phyloP scores from a whole-genome alignment of 305 asterid genomes.

The Plantago coronopus region DNA sequence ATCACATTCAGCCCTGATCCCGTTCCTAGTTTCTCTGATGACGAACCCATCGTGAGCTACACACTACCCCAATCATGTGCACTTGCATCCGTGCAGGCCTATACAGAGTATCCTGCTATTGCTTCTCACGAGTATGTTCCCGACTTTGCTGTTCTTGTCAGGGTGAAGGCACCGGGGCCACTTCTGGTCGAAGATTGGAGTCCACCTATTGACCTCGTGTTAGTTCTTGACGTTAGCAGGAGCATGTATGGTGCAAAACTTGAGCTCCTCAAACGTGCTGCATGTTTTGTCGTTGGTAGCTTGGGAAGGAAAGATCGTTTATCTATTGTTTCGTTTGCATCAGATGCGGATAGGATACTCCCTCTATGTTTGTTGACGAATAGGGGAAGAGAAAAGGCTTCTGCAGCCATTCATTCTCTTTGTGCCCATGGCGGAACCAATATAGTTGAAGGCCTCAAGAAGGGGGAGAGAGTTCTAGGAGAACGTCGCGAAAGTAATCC shows the following conservation, averaged over 20 bases:
- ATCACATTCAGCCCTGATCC: constrained; percentile 1
- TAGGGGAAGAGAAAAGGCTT: background rate
- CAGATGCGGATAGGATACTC: background rate
- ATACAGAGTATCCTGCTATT: background rate
- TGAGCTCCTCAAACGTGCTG: constrained; percentile 28
- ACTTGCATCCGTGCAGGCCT: background rate
- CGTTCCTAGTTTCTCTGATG: background rate
- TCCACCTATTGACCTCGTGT: constrained; percentile 23
- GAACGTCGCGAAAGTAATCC: constrained; percentile 6
- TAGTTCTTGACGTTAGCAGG: constrained; percentile 24
- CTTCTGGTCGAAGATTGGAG: constrained; percentile 8
- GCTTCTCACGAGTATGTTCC: constrained; percentile 15
- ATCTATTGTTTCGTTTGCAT: background rate
- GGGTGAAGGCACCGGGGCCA: constrained; percentile 17
- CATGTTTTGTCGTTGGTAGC: constrained; percentile 29
- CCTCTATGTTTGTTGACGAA: background rate
- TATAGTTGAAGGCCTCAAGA: constrained; percentile 5
- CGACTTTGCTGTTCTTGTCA: constrained; percentile 19
- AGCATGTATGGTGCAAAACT: constrained; percentile 23
- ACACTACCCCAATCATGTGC: too few species aligned
- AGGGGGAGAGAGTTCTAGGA: constrained; percentile 3
- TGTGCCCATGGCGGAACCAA: background rate
- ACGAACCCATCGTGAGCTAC: background rate
- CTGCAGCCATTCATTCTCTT: background rate
- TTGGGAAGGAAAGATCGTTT: background rate